Base-by-base conservation (phyloP, 306 rosid species). In the Casuarina glauca region DNA sequence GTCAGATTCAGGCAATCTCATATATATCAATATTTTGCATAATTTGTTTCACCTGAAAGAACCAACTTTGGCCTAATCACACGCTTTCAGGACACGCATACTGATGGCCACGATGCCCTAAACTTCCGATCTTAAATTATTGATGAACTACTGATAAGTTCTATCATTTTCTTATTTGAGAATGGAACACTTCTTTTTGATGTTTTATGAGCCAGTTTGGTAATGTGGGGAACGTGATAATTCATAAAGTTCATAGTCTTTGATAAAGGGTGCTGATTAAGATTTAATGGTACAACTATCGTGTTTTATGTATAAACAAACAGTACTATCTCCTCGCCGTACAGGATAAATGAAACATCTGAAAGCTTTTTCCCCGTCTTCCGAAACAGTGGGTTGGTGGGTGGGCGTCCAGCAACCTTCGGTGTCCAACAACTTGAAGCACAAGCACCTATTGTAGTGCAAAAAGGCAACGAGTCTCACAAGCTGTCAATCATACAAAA, bases 371-470 rank as follows among this genome's bases (percentile, higher is more conserved):
- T 5, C 12, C n/a, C 15, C 36, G 69, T 10, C 1, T 9, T 36
- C 43, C n/a, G 8, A 61, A 12, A 36, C 44, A 36, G 69, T 35
- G n/a, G 46, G 70, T 63, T 38, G 70, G 46, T 63, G 70, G 46
- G 70, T 63, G 70, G 48, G 70, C 7, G n/a, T 63, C 70, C 70
- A 63, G 70, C 46, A 63, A 4, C 20, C 45, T 32, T 63, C 39
- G 13, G 70, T 39, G 70, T 3, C 13, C 69, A 63, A 12, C 20
- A 39, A 63, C 48, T 63, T 63, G 19, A 63, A 63, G 45, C 46
- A 63, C 10, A 15, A 6, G 10, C 44, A 39, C 46, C 19, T 13
- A 38, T 5, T 63, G 70, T 39, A 11, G 9, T 26, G 17, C 20
- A 62, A 0, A 4, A 55, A n/a, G 62, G 36, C 35, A 19, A 35